Base-by-base conservation (phyloP, 495 filamentous ascomycete species). In the Aspergillus avenaceus region DNA sequence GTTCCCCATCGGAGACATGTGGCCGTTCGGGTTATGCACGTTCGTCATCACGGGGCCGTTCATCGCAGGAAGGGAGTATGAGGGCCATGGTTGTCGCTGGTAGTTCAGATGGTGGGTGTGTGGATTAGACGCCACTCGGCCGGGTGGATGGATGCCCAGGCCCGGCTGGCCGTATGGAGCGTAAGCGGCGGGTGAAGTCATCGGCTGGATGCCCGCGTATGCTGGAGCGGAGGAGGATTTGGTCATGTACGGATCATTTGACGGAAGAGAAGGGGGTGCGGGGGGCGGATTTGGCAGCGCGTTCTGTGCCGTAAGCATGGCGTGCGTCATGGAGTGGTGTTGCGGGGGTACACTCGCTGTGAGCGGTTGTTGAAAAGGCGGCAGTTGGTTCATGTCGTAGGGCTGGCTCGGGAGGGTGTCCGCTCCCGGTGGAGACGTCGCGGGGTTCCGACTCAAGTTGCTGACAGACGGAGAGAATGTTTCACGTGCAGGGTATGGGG, bases 31-130 rank as follows among this genome's bases (percentile, higher is more conserved):
- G 41, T 73, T 83, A 57, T 89, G 84, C 24, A 90, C 71, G 63
- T 92, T 87, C 34, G 86, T 84, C 73, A 91, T 80, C 11, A 96
- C 83, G 0, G 89, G 83, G 0, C 86, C 87, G 6, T 71, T 69
- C 75, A 86, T 78, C 29, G 71, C 79, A 22, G 80, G 81, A 0
- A 82, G 67, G 22, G 71, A 72, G 55, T 85, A 86, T 2, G 71
- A 74, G 9, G 74, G 66, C 61, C 80, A 81, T 4, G 80, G 74
- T 49, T 79, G 76, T 5, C 73, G 73, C 14, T 66, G 66, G 29
- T 68, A 78, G 37, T 61, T 59, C 18, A 74, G 75, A 64, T 25
- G 75, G 72, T 54, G 83, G 12, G 75, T 76, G 34, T 67, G 63
- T 41, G 75, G 80, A 43, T 69, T 67, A 19, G 81, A 72, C 9